Evolutionary conservation across 768 basidiomycete species (phyloP).

Genomic region (Calocera viscosa): DNA sequence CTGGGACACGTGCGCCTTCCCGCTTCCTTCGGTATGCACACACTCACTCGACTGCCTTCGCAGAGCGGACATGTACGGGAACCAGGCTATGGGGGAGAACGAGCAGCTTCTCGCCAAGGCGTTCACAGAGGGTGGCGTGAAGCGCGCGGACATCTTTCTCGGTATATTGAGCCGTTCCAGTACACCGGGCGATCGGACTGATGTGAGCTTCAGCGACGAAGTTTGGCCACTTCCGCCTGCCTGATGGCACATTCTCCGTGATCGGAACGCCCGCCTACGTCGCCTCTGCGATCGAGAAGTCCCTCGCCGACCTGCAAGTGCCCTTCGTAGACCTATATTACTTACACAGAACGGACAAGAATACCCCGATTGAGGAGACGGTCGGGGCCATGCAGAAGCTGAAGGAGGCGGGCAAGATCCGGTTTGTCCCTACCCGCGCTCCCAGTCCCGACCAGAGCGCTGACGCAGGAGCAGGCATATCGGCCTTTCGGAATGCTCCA

Average conservation of each 20-base stretch:
- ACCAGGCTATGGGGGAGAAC: not conserved
- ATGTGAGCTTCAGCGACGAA: not conserved
- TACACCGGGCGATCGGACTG: not conserved
- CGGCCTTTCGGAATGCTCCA: conserved; percentile 18
- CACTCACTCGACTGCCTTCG: not conserved
- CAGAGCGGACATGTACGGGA: not conserved
- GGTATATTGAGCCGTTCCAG: not conserved
- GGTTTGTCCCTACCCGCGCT: not conserved
- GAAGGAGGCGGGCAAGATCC: conserved; percentile 10
- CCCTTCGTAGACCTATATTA: conserved; percentile 12
- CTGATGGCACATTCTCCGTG: not conserved
- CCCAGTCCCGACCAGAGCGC: too few species aligned
- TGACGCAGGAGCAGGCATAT: conserved; percentile 10
- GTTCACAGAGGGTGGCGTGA: not conserved
- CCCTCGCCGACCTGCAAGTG: conserved; percentile 15
- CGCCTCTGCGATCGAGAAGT: conserved; percentile 13
- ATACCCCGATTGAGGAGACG: conserved; percentile 19
- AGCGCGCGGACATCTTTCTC: not conserved
- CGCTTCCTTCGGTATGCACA: not conserved
- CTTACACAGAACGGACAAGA: conserved; percentile 19
- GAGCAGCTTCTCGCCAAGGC: not conserved
- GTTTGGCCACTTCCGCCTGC: not conserved
- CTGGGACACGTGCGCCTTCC: not conserved
- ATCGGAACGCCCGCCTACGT: conserved; percentile 17
- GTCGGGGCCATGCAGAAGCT: conserved; percentile 18